Conservation (phyloP, 768 basidiomycete genomes). For the Coprinopsis marcescibilis region DNA sequence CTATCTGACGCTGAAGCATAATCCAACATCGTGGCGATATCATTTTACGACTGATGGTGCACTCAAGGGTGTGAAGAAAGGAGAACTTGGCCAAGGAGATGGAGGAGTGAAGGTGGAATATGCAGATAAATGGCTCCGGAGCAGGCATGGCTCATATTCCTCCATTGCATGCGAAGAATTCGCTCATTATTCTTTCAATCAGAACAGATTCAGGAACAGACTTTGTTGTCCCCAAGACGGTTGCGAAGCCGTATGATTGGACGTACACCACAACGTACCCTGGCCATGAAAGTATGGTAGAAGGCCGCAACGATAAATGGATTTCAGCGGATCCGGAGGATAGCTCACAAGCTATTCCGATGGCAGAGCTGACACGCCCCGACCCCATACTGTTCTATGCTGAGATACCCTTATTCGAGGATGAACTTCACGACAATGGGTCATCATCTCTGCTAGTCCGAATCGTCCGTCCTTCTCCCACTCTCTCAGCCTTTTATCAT, state of each 20-base stretch:
- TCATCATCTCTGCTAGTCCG: slow-evolving; percentile 78
- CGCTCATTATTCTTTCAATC: slow-evolving; percentile 14
- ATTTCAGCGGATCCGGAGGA: slow-evolving; percentile 50
- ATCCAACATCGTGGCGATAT: slow-evolving; percentile 56
- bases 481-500: slow-evolving; percentile 3
- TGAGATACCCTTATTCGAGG: slow-evolving; percentile 90
- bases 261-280: slow-evolving; percentile 90
- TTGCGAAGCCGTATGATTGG: slow-evolving; percentile 94
- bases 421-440: slow-evolving; percentile 97
- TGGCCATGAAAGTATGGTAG: slow-evolving; percentile 31
- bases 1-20: slow-evolving; percentile 60
- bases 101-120: slow-evolving; percentile 93
- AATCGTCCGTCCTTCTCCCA: slow-evolving; percentile 59
- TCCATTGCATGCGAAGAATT: slow-evolving; percentile 12
- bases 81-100: slow-evolving; percentile 70
- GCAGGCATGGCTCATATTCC: slow-evolving; percentile 50
- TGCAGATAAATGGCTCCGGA: slow-evolving; percentile 90
- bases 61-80: slow-evolving; percentile 66
- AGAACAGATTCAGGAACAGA: slow-evolving; percentile 65
- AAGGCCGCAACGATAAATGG: slow-evolving; percentile 31
- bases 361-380: slow-evolving; percentile 77
- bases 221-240: slow-evolving; percentile 64
- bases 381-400: slow-evolving; percentile 99
- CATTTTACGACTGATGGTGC: slow-evolving; percentile 65
- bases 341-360: slow-evolving; percentile 63